Base-by-base conservation (phyloP, 1,284 basidiomycete species). In the Pseudozyma hubeiensis region DNA sequence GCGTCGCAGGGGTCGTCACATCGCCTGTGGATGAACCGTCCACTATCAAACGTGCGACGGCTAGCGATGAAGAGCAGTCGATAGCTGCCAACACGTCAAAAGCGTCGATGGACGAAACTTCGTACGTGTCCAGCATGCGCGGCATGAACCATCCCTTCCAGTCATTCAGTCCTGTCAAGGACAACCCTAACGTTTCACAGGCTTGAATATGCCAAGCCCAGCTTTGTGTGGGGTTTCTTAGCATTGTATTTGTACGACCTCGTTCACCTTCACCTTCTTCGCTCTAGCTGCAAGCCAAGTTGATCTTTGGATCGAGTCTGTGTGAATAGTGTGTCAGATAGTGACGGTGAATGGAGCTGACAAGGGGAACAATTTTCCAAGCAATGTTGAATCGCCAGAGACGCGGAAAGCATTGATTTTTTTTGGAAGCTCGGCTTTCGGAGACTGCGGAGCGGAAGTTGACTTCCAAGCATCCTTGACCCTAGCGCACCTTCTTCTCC, bases 141-240 rank as follows among this genome's bases (percentile, higher is more conserved):
- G 56, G 43, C 8, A 44, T 44, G 44, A 50, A 44, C 13, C 58
- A 58, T 24, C 54, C 56, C 2, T 68, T 44, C 53, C 54, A 51
- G 30, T 55, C 60, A 4, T 63, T 58, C 44, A 63, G 59, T n/a
- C 59, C 65, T 6, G 43, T 30, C 35, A 59, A 55, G 40, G 60
- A 68, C 37, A 55, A 35, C 16, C 14, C 53, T 6, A 10, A 46
- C 8, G 16, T 40, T 3, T 19, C 50, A 17, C 39, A 52, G 33
- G 49, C 29, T 33, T 37, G 43, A 35, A 46, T 24, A 24, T 24
- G 31, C 31, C 31, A 16, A 4, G 30, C 13, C n/a, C 46, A 14
- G 19, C 41, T 45, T 51, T 19, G 16, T 7, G 16, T 41, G 13
- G 7, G 39, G 7, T n/a, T 41, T 1, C 11, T n/a, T n/a, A 41